Base-by-base conservation (phyloP, 2,329 filamentous ascomycete species). In the Pezicula carpinea region DNA sequence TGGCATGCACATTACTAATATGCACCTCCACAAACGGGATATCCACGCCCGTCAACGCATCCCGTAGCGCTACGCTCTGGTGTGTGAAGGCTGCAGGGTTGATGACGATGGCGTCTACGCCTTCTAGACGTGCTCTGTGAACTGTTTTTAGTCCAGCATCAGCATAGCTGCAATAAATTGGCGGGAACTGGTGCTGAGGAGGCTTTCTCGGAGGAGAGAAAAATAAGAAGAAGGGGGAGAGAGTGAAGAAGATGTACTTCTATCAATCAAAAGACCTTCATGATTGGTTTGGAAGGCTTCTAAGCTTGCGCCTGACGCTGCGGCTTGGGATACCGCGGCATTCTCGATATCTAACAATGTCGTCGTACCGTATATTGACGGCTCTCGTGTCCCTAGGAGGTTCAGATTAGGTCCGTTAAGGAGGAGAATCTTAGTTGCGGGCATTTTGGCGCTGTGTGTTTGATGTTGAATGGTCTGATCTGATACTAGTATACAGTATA, bases 321-420 rank as follows among this genome's bases (percentile, higher is more conserved):
- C 33, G 19, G 56, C 51, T 51, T 58, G 57, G 1, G 55, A 46
- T 10, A 50, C 43, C n/a, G 52, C 50, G 8, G 48, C 43, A 5
- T 47, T 35, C 65, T 39, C 72, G 14, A 91, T 75, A 54, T 87
- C 78, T 17, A 70, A 43, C 11, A 91, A 79, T 0, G 85, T 89
- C 1, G 80, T 82, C 51, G 71, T 73, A 60, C 87, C 87, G 69
- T 91, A 90, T 58, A 89, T 76, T 22, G 80, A 69, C 14, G 87
- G 86, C 64, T 92, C 86, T 18, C 87, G 76, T 11, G 79, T 84
- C 31, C 87, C 87, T 23, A 91, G 77, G 42, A 91, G 82, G 68
- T 90, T 90, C 58, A 91, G 82, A 65, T 91, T 91, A 26, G 86
- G 85, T n/a, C 87, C 86, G 66, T 89, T 89, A 70, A 90, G 81